Evolutionary conservation across 148 eudicot species (phyloP).

Genomic region (Amaranthus hypochondriacus): DNA sequence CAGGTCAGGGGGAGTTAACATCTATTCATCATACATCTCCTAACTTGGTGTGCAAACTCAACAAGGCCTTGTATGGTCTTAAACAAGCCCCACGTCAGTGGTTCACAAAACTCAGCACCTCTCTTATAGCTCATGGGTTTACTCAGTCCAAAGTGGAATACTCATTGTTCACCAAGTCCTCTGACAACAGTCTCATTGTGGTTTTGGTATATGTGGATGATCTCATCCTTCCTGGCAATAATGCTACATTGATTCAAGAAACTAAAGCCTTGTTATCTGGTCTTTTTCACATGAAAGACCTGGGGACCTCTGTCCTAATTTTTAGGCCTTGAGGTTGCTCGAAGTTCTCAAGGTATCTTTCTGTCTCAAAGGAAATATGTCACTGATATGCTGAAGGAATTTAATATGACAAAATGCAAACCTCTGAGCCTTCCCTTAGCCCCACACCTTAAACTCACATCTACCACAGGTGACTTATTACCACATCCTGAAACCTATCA

Average conservation of each 20-base stretch:
- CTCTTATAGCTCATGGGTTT: background rate
- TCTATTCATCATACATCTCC: no score
- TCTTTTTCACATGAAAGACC: background rate
- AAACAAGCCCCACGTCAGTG: constrained; percentile 3
- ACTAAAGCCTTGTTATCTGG: background rate
- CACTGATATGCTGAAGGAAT: background rate
- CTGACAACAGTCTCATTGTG: background rate
- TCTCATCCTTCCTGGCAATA: background rate
- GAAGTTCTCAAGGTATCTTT: no score
- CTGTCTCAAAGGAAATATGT: background rate
- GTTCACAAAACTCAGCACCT: background rate
- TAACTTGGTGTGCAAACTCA: background rate
- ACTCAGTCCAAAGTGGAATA: background rate
- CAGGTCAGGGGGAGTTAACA: background rate
- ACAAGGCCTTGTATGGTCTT: background rate
- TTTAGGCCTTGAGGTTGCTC: background rate
- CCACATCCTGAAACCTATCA: background rate
- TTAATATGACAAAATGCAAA: background rate
- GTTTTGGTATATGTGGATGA: background rate
- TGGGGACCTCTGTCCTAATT: background rate
- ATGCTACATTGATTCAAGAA: background rate
- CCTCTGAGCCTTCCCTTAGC: background rate
- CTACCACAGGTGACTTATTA: background rate
- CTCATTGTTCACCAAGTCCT: background rate
- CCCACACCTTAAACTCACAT: background rate